Conservation (phyloP, 352 stramenopile genomes). For the Albugo laibachii region DNA sequence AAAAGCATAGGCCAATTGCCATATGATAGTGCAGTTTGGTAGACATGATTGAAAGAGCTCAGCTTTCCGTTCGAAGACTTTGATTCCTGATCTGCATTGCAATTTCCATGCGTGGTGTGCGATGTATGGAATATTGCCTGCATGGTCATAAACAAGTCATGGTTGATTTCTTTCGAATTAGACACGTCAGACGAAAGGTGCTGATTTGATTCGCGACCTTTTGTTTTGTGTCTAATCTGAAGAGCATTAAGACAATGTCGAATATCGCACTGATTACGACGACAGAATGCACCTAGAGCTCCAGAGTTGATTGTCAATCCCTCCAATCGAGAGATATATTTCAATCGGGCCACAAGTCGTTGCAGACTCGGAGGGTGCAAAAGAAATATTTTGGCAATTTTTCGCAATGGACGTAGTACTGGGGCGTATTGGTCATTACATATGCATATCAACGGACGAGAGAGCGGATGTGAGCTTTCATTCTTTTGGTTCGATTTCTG, state of each 20-base stretch:
- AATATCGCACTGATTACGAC: slow-evolving; percentile 78
- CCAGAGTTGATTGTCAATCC: slow-evolving; percentile 56
- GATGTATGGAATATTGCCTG: slow-evolving; percentile 53
- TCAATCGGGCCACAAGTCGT: slow-evolving; percentile 82
- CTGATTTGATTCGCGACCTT: slow-evolving; percentile 12
- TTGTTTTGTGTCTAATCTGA: slow-evolving; percentile 79
- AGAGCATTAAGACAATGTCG: slow-evolving; percentile 92
- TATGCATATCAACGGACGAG: slow-evolving; percentile 93
- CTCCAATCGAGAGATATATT: slow-evolving; percentile 84
- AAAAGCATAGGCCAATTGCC: slow-evolving; percentile 67
- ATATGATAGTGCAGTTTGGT: slow-evolving; percentile 43
- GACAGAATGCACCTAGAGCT: slow-evolving; percentile 30
- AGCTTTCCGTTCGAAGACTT: slow-evolving; percentile 6
- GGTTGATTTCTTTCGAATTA: slow-evolving; percentile 6
- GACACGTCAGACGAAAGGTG: background rate
- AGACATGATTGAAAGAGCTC: slow-evolving; percentile 21
- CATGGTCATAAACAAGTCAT: slow-evolving; percentile 34
- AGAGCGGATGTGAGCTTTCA: slow-evolving; percentile 55
- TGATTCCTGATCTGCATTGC: slow-evolving; percentile 6
- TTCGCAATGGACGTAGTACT: slow-evolving; percentile 85
- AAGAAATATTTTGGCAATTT: slow-evolving; percentile 86
- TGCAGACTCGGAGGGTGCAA: slow-evolving; percentile 69
- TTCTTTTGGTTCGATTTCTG: slow-evolving; percentile 15
- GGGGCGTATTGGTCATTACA: slow-evolving; percentile 97
- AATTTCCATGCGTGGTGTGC: slow-evolving; percentile 14